Base-by-base conservation (phyloP, 2,329 filamentous ascomycete species). In the Aspergillus pseudoglaucus region DNA sequence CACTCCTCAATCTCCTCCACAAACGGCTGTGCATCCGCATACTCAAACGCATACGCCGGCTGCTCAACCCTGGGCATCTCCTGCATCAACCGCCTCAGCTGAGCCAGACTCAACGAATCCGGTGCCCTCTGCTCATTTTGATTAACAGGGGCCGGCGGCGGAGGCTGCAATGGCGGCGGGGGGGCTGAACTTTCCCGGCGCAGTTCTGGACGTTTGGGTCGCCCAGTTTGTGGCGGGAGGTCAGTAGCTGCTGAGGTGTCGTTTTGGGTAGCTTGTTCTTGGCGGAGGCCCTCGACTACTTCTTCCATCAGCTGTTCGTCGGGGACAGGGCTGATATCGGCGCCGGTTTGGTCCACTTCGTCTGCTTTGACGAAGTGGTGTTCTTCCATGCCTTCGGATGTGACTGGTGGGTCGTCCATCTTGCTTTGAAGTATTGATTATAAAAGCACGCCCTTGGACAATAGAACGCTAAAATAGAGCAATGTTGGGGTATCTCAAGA, bases 1-100 rank as follows among this genome's bases (percentile, higher is more conserved):
- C 93, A 98, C 71, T 98, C 93, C 64, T 97, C 89, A 42, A 98
- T 77, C 73, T 98, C 93, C 54, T 93, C 88, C 15, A 87, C 82
- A 58, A 95, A 85, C 0, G 82, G 74, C 18, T 84, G 83, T 47
- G 80, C 79, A 66, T 91, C 87, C 22, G 79, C 74, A 70, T 91
- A 91, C 53, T 80, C 81, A 65, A 95, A 98, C 51, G 93, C 90
- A 74, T 98, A 98, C 9, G 83, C 82, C 39, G 79, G 75, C 44
- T 85, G 80, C 55, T 90, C 86, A 45, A 76, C 64, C 53, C 80
- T 81, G 14, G 85, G 85, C 56, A 88, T 82, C 50, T 90, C 87
- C 53, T 82, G 80, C 15, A 90, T 84, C 46, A 90, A 79, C 55
- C 81, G 82, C 54, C 82, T 80, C 44, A 91, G 75, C 67, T 91